Conservation (phyloP, 257 asterid species). For the Petunia axillaris region DNA sequence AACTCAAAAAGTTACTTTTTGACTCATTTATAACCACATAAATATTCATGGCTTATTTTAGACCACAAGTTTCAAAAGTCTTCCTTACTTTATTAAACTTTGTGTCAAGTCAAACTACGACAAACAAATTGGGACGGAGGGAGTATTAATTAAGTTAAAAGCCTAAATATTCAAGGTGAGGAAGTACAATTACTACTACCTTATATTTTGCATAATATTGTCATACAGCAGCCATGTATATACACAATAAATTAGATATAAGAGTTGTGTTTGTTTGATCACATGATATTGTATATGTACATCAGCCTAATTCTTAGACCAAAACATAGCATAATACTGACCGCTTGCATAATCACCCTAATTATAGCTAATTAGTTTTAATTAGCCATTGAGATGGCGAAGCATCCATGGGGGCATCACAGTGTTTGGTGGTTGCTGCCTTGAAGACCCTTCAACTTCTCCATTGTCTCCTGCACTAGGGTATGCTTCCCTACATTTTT, state of each 20-base stretch:
- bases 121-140: too few relatives aligned
- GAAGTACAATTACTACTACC: background rate
- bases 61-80: too few relatives aligned
- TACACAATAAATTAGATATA: background rate
- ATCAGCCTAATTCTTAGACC: background rate
- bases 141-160: background rate
- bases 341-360: background rate
- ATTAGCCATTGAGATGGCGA: constrained; percentile 27
- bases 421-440: constrained; percentile 45
- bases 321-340: background rate
- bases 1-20: too few relatives aligned
- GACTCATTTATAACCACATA: too few relatives aligned
- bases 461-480: constrained; percentile 38
- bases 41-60: too few relatives aligned
- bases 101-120: too few relatives aligned
- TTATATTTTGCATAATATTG: constrained; percentile 9
- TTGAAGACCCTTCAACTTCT: constrained; percentile 44
- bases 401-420: constrained; percentile 75
- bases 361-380: background rate
- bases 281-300: background rate
- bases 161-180: background rate
- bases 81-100: too few relatives aligned
- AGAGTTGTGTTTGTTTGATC: constrained; percentile 9
- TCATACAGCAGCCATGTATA: background rate
- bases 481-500: constrained; percentile 47